A percentile compares a stretch with the other conserved stretches of the same genome.
These are phyloP conservation scores for Naganishia friedmannii DNA, from an alignment of 768 basidiomycete species.

Conservation along the genomic window DNA sequence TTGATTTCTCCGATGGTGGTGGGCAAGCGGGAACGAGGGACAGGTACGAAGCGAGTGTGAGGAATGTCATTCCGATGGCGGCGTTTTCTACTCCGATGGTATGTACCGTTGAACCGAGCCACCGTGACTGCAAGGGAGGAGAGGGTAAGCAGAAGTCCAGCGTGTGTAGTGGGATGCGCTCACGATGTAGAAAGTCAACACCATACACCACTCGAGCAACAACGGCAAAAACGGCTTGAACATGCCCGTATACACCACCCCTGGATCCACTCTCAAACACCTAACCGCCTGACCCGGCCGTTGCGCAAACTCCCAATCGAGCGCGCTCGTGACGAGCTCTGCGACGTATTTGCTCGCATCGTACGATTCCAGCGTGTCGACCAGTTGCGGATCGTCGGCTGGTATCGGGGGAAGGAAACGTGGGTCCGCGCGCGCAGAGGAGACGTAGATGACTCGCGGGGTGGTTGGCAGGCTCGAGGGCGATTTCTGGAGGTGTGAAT, in stretches of 20 bases:
- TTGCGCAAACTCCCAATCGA: conserved; percentile 38
- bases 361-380: conserved; percentile 37
- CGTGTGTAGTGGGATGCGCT: no score
- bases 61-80: conserved; percentile 27
- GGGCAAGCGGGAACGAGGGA: conserved; percentile 22
- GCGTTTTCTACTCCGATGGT: conserved; percentile 20
- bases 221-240: conserved; percentile 29
- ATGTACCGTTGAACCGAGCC: conserved; percentile 29
- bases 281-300: conserved; percentile 19
- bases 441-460: conserved; percentile 48
- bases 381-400: conserved; percentile 43
- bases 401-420: conserved; percentile 31
- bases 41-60: conserved; percentile 25
- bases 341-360: conserved; percentile 46
- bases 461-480: conserved; percentile 39
- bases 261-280: conserved; percentile 29
- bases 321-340: conserved; percentile 42
- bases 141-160: background rate
- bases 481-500: conserved; percentile 38
- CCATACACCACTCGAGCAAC: conserved; percentile 27
- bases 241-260: conserved; percentile 31
- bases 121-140: conserved; percentile 19
- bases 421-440: conserved; percentile 34
- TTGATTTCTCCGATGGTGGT: background rate
- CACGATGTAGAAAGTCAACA: conserved; percentile 27